phyloP scores from a whole-genome alignment of 2,329 filamentous ascomycete species.

The Sphaerulina vaccinii region DNA sequence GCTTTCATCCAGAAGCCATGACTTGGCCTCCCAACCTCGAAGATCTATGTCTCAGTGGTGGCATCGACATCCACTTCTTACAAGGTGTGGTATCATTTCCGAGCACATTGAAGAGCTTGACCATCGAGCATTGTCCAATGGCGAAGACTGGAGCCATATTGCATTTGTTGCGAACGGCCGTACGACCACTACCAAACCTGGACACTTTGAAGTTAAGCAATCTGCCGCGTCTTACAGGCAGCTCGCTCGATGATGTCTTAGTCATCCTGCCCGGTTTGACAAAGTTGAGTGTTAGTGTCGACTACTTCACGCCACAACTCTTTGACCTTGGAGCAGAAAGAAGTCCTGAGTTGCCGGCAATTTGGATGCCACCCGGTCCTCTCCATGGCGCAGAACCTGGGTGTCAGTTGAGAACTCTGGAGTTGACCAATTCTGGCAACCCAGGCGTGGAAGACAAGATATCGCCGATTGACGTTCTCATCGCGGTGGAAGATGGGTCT shows the following conservation, averaged over 20 bases:
- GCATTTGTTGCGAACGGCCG: slow-evolving; percentile 39
- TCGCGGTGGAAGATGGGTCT: slow-evolving; percentile 42
- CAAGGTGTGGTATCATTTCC: slow-evolving; percentile 38
- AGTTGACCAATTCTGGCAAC: slow-evolving; percentile 42
- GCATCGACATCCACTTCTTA: slow-evolving; percentile 45
- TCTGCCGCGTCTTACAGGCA: slow-evolving; percentile 41
- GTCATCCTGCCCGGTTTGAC: slow-evolving; percentile 42
- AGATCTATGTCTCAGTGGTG: slow-evolving; percentile 46
- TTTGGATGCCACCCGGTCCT: slow-evolving; percentile 15
- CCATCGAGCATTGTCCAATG: slow-evolving; percentile 45
- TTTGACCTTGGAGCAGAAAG: slow-evolving; percentile 35
- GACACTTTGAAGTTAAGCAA: slow-evolving; percentile 42
- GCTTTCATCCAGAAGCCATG: slow-evolving; percentile 20
- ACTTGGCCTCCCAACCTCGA: slow-evolving; percentile 47
- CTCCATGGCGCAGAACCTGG: slow-evolving; percentile 16
- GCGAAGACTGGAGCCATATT: slow-evolving; percentile 40
- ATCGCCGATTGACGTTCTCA: slow-evolving; percentile 43
- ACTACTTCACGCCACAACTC: slow-evolving; percentile 46
- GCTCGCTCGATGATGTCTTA: slow-evolving; percentile 44
- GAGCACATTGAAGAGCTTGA: slow-evolving; percentile 37
- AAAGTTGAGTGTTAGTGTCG: slow-evolving; percentile 45
- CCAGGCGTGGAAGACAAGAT: slow-evolving; percentile 40
- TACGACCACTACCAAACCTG: slow-evolving; percentile 33
- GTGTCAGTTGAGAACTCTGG: slow-evolving; percentile 40
- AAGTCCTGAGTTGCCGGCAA: neutral